phyloP scores from a whole-genome alignment of 306 rosid species.

The Ziziphus jujuba region DNA sequence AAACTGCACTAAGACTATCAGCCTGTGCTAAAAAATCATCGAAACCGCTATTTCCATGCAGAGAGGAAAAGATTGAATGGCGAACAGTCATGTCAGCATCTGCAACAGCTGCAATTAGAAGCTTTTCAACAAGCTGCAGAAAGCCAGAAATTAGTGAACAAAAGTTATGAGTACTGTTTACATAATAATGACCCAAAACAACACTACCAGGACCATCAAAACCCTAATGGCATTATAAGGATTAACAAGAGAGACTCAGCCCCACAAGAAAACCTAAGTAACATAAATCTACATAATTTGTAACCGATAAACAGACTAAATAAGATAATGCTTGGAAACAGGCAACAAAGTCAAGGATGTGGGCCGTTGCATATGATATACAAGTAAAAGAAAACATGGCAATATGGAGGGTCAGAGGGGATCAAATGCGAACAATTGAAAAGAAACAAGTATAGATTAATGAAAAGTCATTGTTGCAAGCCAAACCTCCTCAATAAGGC shows the following conservation, averaged over 20 bases:
- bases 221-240: not conserved
- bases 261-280: not conserved
- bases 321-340: not conserved
- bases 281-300: not conserved
- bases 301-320: not conserved
- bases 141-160: slow-evolving; percentile 34
- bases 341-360: not conserved
- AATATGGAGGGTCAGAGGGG: not conserved
- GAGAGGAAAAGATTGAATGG: slow-evolving; percentile 83
- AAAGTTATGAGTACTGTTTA: not conserved
- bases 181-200: not conserved
- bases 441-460: slow-evolving; percentile 4
- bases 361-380: not conserved
- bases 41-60: slow-evolving; percentile 86
- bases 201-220: not conserved
- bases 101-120: slow-evolving; percentile 94
- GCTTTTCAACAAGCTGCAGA: slow-evolving; percentile 94
- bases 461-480: slow-evolving; percentile 12
- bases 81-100: slow-evolving; percentile 97
- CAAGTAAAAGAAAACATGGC: not conserved
- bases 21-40: slow-evolving; percentile 98
- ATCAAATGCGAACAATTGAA: not conserved
- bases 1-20: slow-evolving; percentile 86
- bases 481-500: slow-evolving; percentile 86
- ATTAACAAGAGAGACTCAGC: not conserved